Percentiles rank a stretch among this genome's conserved stretches.
Evolutionary conservation across 441 rosid genomes (phyloP).

Genomic region (Populus hybrid): DNA sequence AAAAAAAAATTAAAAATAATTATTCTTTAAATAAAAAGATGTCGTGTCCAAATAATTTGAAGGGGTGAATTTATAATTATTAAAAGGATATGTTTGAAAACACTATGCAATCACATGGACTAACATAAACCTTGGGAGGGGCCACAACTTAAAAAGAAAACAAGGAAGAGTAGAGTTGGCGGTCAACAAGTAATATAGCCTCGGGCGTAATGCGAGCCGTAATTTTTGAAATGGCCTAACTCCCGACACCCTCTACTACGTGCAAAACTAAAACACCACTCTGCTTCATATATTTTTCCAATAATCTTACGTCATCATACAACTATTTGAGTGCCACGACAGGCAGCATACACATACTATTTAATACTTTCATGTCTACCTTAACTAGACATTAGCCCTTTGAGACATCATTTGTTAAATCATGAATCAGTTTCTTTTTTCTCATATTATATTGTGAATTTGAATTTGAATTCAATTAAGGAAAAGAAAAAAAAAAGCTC

Average conservation of each 20-base stretch:
- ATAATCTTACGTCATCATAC: background rate
- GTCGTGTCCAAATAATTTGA: too few relatives aligned
- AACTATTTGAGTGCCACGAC: background rate
- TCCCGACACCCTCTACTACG: slow-evolving; percentile 3
- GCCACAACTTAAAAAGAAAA: background rate
- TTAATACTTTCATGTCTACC: too few relatives aligned
- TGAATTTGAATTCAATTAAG: too few relatives aligned
- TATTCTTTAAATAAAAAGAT: too few relatives aligned
- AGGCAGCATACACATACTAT: background rate
- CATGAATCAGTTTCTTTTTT: too few relatives aligned
- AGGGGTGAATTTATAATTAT: too few relatives aligned
- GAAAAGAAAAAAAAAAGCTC: too few relatives aligned
- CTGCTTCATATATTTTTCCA: background rate
- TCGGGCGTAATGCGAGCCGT: slow-evolving; percentile 45
- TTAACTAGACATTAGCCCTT: too few relatives aligned
- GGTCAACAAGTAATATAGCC: slow-evolving; percentile 25
- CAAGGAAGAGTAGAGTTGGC: background rate
- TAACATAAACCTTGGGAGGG: background rate
- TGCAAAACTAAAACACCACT: background rate
- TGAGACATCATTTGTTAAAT: background rate
- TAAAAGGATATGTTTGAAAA: background rate
- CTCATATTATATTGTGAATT: background rate
- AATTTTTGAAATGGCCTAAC: slow-evolving; percentile 27
- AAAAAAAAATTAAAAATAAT: too few relatives aligned
- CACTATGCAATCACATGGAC: background rate